Conservation (phyloP, 2,329 filamentous ascomycete genomes). For the Pyrenochaeta sp. region DNA sequence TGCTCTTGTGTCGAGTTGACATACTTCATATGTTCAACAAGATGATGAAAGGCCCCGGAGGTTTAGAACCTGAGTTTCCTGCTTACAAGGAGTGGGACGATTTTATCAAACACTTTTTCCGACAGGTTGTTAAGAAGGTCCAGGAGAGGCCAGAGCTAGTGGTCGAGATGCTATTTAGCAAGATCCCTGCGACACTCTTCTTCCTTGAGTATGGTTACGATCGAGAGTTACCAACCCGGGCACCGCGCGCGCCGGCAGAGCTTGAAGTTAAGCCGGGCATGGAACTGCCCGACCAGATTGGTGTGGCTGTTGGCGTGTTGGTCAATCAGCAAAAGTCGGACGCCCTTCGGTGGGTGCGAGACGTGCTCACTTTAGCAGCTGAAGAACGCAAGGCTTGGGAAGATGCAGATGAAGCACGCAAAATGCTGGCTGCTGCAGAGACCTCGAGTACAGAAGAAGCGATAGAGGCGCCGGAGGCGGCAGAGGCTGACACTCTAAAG, state of each 20-base stretch:
- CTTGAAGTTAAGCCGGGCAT: constrained; percentile 80
- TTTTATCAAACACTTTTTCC: constrained; percentile 82
- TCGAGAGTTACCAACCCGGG: constrained; percentile 73
- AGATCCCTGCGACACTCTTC: constrained; percentile 81
- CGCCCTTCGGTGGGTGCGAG: constrained; percentile 83
- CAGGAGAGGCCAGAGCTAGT: constrained; percentile 85
- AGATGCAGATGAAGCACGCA: constrained; percentile 70
- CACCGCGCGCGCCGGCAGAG: constrained; percentile 77
- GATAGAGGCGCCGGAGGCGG: constrained; percentile 46
- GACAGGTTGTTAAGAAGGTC: constrained; percentile 82
- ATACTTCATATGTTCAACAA: constrained; percentile 87
- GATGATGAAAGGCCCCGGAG: constrained; percentile 89
- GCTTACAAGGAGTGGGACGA: constrained; percentile 91
- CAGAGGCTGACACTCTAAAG: constrained; percentile 43
- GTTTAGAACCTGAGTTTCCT: constrained; percentile 71
- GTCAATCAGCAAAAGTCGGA: constrained; percentile 81
- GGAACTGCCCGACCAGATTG: constrained; percentile 73
- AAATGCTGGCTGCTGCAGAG: constrained; percentile 50
- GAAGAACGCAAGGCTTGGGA: constrained; percentile 82
- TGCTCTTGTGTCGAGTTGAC: constrained; percentile 89
- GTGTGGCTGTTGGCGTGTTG: constrained; percentile 79
- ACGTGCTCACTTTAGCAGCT: constrained; percentile 71
- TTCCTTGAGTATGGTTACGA: constrained; percentile 93
- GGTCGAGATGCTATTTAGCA: constrained; percentile 94
- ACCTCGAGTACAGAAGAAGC: constrained; percentile 26